Evolutionary conservation across 1,139 yeast genomes (phyloP).

Genomic region (Meyerozyma guilliermondii): DNA sequence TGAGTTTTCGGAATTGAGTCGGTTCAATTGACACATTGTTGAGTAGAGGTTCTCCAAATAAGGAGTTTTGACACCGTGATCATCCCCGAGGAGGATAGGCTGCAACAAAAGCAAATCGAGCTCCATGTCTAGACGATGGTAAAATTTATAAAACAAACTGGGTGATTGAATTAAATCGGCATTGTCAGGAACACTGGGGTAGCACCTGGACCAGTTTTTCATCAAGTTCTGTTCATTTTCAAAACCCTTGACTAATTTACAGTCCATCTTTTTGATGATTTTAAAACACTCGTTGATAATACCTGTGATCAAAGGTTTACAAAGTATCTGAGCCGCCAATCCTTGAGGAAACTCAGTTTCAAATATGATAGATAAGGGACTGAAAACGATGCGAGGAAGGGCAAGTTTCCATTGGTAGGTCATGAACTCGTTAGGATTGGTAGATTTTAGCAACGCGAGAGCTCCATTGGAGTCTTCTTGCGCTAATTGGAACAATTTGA

Average conservation of each 20-base stretch:
- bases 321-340: constrained; percentile 62
- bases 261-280: constrained; percentile 74
- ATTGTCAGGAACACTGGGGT: constrained; percentile 26
- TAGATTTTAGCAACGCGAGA: constrained; percentile 44
- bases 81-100: constrained; percentile 85
- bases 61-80: constrained; percentile 79
- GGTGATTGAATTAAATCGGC: constrained; percentile 42
- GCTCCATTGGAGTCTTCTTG: constrained; percentile 27
- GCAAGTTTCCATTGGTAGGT: constrained; percentile 84
- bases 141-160: constrained; percentile 55
- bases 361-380: constrained; percentile 67
- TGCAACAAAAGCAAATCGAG: constrained; percentile 74
- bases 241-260: constrained; percentile 59
- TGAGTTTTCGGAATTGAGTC: constrained; percentile 32
- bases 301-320: constrained; percentile 82
- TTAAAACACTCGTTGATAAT: constrained; percentile 68
- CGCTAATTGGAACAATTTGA: constrained; percentile 30
- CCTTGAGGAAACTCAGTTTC: constrained; percentile 62
- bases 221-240: constrained; percentile 60
- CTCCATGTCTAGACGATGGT: constrained; percentile 49
- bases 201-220: constrained; percentile 46
- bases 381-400: constrained; percentile 71
- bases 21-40: constrained; percentile 62
- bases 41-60: constrained; percentile 85
- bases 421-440: constrained; percentile 54